A percentile compares a stretch with the other conserved stretches of the same genome.
Conservation (phyloP, 1,284 basidiomycete genomes). For the Pseudozyma sp. region DNA sequence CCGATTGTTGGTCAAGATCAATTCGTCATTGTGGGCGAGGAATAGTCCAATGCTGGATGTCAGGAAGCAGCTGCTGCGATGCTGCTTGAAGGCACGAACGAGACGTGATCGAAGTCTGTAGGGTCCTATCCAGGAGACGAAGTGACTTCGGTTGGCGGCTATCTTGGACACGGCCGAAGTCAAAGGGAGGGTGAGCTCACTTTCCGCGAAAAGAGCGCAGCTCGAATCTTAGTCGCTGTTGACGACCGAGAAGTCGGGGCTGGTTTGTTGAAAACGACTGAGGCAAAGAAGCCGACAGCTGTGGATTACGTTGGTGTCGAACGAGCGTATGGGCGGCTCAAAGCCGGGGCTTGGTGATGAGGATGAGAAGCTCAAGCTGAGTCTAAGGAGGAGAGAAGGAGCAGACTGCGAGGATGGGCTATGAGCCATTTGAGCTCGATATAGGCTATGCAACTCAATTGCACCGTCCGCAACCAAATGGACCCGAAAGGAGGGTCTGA, state of each 20-base stretch:
- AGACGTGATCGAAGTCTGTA: too few species aligned
- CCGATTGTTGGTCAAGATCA: conserved; percentile 30
- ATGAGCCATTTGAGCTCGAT: conserved; percentile 1
- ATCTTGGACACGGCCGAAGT: background rate
- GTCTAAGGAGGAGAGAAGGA: background rate
- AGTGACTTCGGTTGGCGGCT: too few species aligned
- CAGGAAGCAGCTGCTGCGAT: conserved; percentile 10
- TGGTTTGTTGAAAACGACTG: conserved; percentile 1
- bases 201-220: background rate
- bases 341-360: conserved; percentile 7
- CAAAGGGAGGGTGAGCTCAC: background rate
- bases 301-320: background rate
- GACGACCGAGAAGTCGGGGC: background rate
- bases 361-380: conserved; percentile 11
- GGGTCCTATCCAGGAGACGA: too few species aligned
- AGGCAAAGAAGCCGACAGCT: background rate
- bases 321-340: background rate
- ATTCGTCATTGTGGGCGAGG: conserved; percentile 29
- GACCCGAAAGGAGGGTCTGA: conserved; percentile 25
- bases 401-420: too few species aligned
- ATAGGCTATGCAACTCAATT: background rate
- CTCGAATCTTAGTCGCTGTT: background rate
- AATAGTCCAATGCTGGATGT: conserved; percentile 22
- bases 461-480: background rate
- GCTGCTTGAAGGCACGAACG: conserved; percentile 9